Conservation (phyloP, 2,329 filamentous ascomycete genomes). For the Ceratocystis ficicola region DNA sequence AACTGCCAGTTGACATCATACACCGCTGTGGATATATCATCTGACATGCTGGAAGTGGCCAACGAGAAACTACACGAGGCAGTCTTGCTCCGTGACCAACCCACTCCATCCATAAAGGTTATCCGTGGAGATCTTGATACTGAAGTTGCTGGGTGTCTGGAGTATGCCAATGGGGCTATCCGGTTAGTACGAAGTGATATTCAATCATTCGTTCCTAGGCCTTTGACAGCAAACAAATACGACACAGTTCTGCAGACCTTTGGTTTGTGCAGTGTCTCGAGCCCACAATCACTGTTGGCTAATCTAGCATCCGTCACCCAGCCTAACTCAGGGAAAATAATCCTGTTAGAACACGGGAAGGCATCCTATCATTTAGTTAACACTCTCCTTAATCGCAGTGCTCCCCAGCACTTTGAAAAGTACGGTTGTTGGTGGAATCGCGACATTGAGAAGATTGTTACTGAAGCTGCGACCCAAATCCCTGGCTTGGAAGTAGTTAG, state of each 20-base stretch:
- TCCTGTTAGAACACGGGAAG: constrained; percentile 51
- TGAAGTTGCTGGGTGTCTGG: constrained; percentile 24
- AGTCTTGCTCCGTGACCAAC: constrained; percentile 30
- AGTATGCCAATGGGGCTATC: constrained; percentile 34
- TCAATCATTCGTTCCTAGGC: constrained; percentile 33
- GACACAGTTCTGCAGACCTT: constrained; percentile 54
- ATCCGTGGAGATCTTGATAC: constrained; percentile 24
- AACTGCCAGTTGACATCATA: constrained; percentile 37
- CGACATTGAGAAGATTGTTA: constrained; percentile 45
- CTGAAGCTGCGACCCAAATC: constrained; percentile 36
- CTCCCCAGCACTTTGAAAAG: constrained; percentile 43
- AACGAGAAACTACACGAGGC: constrained; percentile 38
- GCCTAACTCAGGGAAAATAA: constrained; percentile 45
- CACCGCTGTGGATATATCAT: constrained; percentile 50
- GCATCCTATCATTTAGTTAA: constrained; percentile 45
- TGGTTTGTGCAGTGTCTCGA: constrained; percentile 49
- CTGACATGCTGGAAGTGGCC: constrained; percentile 48
- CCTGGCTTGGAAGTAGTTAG: constrained; percentile 46
- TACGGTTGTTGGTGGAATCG: constrained; percentile 60
- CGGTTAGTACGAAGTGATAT: constrained; percentile 41
- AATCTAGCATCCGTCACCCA: constrained; percentile 42
- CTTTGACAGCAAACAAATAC: constrained; percentile 32
- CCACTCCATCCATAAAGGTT: constrained; percentile 32
- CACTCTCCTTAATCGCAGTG: constrained; percentile 42
- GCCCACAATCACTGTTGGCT: constrained; percentile 42